Conservation (phyloP, 148 eudicot genomes). For the Silene conica region DNA sequence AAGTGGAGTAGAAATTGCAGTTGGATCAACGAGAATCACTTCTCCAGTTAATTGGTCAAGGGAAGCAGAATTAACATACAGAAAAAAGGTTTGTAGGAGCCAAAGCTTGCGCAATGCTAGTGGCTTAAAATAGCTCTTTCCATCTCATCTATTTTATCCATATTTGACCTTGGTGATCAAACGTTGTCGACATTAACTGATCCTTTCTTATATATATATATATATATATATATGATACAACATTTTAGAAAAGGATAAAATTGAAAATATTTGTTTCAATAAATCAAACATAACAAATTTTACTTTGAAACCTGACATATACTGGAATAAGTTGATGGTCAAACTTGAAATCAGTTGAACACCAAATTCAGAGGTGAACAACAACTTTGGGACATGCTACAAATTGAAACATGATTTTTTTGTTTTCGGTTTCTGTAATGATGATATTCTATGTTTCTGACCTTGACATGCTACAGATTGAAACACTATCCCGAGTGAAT, state of each 20-base stretch:
- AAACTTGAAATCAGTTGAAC: neutral
- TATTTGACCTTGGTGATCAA: neutral
- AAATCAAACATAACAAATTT: neutral
- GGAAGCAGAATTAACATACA: constrained; percentile 50
- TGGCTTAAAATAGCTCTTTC: neutral
- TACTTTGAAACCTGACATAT: neutral
- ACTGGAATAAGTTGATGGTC: neutral
- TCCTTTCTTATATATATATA: neutral
- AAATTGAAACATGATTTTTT: too few species aligned
- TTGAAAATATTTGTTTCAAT: too few species aligned
- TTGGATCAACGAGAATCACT: constrained; percentile 52
- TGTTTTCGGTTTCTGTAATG: neutral
- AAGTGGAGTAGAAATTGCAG: constrained; percentile 89
- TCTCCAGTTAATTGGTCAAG: constrained; percentile 64
- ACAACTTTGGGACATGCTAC: neutral
- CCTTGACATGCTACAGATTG: constrained; percentile 44
- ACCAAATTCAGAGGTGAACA: neutral
- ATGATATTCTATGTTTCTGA: constrained; percentile 1
- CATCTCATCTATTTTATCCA: neutral
- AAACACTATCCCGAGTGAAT: constrained; percentile 72
- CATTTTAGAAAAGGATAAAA: neutral
- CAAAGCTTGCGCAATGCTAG: neutral
- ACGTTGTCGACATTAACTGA: neutral
- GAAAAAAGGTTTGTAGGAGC: constrained; percentile 59
- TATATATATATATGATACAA: too few species aligned